A percentile compares a stretch with the other conserved stretches of the same genome.
Evolutionary conservation across 305 asterid genomes (phyloP).

Genomic region (Solanum hybrid): DNA sequence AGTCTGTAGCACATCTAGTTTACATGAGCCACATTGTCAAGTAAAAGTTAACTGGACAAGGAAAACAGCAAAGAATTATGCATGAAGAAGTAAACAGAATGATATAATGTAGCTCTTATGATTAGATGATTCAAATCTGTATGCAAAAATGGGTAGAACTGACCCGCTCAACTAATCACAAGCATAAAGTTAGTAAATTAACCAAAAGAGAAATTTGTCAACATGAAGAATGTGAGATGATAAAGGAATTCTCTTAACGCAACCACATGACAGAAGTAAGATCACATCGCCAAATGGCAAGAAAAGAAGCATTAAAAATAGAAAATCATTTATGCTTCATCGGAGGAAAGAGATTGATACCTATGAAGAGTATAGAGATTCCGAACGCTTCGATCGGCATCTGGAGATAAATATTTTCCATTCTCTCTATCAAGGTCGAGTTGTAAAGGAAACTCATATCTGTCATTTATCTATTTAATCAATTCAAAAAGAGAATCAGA

Average conservation of each 20-base stretch:
- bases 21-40: neutral
- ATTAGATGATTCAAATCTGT: neutral
- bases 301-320: neutral
- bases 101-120: neutral
- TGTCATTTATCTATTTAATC: constrained; percentile 64
- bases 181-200: neutral
- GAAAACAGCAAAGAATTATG: neutral
- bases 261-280: constrained; percentile 1
- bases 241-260: neutral
- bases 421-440: constrained; percentile 82
- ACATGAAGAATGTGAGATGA: neutral
- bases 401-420: constrained; percentile 78
- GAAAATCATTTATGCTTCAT: neutral
- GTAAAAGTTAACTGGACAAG: neutral
- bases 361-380: constrained; percentile 84
- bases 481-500: neutral
- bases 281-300: neutral
- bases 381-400: constrained; percentile 67
- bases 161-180: neutral
- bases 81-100: neutral
- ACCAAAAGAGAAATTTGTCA: neutral
- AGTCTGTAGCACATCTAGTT: neutral
- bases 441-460: constrained; percentile 82
- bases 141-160: neutral
- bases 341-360: constrained; percentile 19